A percentile compares a stretch with the other conserved stretches of the same genome.
Conservation (phyloP, 495 filamentous ascomycete genomes). For the Niebla homalea region DNA sequence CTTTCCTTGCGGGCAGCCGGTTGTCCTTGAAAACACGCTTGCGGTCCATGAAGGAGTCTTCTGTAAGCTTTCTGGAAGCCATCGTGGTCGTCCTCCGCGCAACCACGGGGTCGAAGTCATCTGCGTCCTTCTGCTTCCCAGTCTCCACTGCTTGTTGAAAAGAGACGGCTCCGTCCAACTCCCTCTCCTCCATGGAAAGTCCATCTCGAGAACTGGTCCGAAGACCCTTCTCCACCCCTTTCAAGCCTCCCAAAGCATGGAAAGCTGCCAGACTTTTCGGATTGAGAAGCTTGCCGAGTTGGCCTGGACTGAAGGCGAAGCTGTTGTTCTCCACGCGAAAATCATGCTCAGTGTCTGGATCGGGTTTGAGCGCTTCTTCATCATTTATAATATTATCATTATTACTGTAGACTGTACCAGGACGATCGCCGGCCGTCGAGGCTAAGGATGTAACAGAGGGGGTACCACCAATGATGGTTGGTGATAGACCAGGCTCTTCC, state of each 20-base stretch:
- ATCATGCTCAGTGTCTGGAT: conserved; percentile 56
- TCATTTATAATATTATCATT: conserved; percentile 34
- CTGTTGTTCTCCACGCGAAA: conserved; percentile 64
- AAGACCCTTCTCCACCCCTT: conserved; percentile 64
- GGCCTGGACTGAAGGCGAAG: conserved; percentile 73
- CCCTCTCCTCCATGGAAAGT: conserved; percentile 60
- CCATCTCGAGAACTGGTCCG: conserved; percentile 54
- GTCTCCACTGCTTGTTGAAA: conserved; percentile 51
- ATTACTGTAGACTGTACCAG: conserved; percentile 25
- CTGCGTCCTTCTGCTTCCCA: conserved; percentile 20
- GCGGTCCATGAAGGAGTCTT: conserved; percentile 44
- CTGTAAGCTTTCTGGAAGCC: conserved; percentile 17
- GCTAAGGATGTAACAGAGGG: conserved; percentile 27
- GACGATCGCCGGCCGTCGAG: conserved; percentile 24
- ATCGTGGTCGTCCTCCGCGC: conserved; percentile 20
- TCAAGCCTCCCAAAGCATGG: conserved; percentile 62
- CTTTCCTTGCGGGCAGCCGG: conserved; percentile 53
- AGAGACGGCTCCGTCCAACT: conserved; percentile 46
- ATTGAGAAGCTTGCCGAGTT: conserved; percentile 64
- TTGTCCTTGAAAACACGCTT: conserved; percentile 59
- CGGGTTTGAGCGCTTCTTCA: conserved; percentile 51
- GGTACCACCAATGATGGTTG: conserved; percentile 39
- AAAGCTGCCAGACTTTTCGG: conserved; percentile 72
- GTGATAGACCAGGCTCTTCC: conserved; percentile 36
- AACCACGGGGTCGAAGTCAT: conserved; percentile 12